Evolutionary conservation across 352 stramenopile species (phyloP), one percentile per base, ranked within the genome.

Genomic region (Phytopythium cucurbitacearum): DNA sequence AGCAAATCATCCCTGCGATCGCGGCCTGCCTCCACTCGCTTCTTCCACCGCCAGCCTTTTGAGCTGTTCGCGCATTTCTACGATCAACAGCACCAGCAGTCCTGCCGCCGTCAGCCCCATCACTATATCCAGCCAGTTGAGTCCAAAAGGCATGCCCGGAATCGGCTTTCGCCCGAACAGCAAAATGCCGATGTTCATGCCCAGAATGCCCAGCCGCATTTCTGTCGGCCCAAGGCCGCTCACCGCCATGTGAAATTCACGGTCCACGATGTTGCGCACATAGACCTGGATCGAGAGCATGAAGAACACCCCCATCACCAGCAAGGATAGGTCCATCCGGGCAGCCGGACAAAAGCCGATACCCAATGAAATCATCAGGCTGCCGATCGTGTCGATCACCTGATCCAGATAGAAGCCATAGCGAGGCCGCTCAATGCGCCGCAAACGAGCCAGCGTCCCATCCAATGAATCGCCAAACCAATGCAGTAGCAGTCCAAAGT

Each of bases 391-490:
- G 41, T 47, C 41, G 41, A 47, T 47, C 41, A 47, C 41, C 41
- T 47, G 41, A 47, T 47, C 41, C 41, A 47, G 41, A 47, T 47
- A 47, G 41, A 47, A 47, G 41, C 41, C 41, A 47, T 47, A 47
- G 41, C 41, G 41, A 47, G 41, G 41, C 41, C 41, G 41, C 41
- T 47, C 41, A 47, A 47, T 47, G 41, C 41, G 41, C 41, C 41
- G 41, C 41, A 47, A 47, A 47, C 41, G 41, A 47, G 41, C 41
- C 41, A 47, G 41, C 41, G 41, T 47, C 41, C 41, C 41, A 47
- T 47, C 41, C 41, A 47, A 47, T 47, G 41, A 47, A 47, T 47
- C 41, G 41, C 41, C 41, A 47, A 47, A 47, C 41, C 41, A 47
- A 47, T 47, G 41, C 41, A 47, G 41, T 47, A 47, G 41, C 41